These are phyloP conservation scores for Sclerotinia subarctica DNA, from an alignment of 2,329 filamentous ascomycete species.

Conservation along the genomic window DNA sequence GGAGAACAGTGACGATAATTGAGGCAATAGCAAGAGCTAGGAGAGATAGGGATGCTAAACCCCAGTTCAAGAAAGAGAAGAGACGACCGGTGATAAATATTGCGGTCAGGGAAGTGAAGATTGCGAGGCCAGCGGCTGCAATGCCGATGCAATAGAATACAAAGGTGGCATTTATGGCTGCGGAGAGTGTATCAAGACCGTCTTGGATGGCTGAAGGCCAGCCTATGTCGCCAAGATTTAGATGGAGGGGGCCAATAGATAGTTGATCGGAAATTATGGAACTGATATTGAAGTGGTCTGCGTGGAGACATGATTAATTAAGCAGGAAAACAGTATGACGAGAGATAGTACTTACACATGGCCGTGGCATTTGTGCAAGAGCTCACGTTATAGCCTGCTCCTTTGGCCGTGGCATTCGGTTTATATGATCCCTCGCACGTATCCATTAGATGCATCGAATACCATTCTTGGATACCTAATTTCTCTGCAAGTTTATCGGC, in stretches of 20 bases:
- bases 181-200: slow-evolving; percentile 49
- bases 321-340: not conserved
- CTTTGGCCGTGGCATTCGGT: slow-evolving; percentile 38
- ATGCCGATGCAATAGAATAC: slow-evolving; percentile 59
- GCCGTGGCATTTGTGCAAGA: slow-evolving; percentile 52
- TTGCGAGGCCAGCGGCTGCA: slow-evolving; percentile 48
- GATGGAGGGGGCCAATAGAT: slow-evolving; percentile 39
- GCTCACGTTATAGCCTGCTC: slow-evolving; percentile 51
- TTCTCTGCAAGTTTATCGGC: slow-evolving; percentile 44
- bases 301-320: not conserved
- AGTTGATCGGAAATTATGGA: slow-evolving; percentile 49
- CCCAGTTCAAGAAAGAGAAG: slow-evolving; percentile 49
- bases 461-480: slow-evolving; percentile 58
- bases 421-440: slow-evolving; percentile 51
- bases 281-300: slow-evolving; percentile 52
- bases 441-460: slow-evolving; percentile 57
- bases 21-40: slow-evolving; percentile 66
- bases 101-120: slow-evolving; percentile 46
- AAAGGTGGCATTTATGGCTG: slow-evolving; percentile 51
- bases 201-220: slow-evolving; percentile 56
- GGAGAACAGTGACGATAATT: slow-evolving; percentile 66
- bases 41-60: slow-evolving; percentile 47
- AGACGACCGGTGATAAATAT: slow-evolving; percentile 44
- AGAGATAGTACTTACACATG: slow-evolving; percentile 42
- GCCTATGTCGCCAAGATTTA: slow-evolving; percentile 51